These are phyloP conservation scores for Aspergillus sp. DNA, from an alignment of 2,329 filamentous ascomycete species.

Conservation along the genomic window DNA sequence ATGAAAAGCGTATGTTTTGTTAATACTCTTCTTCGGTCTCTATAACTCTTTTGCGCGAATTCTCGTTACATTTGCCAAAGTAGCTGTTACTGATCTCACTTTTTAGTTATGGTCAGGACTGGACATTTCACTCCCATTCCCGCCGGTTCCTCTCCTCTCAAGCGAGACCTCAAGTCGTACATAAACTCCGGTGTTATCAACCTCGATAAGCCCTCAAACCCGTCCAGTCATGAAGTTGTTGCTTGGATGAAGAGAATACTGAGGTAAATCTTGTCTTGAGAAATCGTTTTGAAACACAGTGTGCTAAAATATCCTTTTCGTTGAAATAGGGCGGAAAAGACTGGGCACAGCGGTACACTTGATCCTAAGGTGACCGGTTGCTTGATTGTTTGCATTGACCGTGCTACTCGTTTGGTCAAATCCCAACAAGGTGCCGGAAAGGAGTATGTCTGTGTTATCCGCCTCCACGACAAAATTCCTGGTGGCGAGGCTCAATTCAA, in stretches of 20 bases:
- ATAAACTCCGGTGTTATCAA: slow-evolving; percentile 98
- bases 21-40: slow-evolving; percentile 6
- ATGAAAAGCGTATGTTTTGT: slow-evolving; percentile 73
- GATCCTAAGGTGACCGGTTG: slow-evolving; percentile 98
- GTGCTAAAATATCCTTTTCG: slow-evolving; percentile 20
- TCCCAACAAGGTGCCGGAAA: slow-evolving; percentile 98
- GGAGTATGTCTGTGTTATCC: slow-evolving; percentile 95
- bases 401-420: slow-evolving; percentile 95
- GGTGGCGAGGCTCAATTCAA: slow-evolving; percentile 92
- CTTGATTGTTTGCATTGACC: slow-evolving; percentile 92
- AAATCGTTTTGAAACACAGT: neutral
- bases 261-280: slow-evolving; percentile 55
- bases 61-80: slow-evolving; percentile 2
- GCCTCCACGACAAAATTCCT: slow-evolving; percentile 91
- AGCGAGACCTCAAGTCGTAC: slow-evolving; percentile 95
- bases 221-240: slow-evolving; percentile 97
- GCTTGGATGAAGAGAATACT: slow-evolving; percentile 99
- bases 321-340: slow-evolving; percentile 78
- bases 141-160: slow-evolving; percentile 84
- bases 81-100: slow-evolving; percentile 16
- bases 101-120: slow-evolving; percentile 80
- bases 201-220: slow-evolving; percentile 95
- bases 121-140: slow-evolving; percentile 97
- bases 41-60: slow-evolving; percentile 2
- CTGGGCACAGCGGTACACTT: slow-evolving; percentile 95